These are phyloP conservation scores for Naganishia friedmannii DNA, from an alignment of 768 basidiomycete genomes.

Conservation along the genomic window DNA sequence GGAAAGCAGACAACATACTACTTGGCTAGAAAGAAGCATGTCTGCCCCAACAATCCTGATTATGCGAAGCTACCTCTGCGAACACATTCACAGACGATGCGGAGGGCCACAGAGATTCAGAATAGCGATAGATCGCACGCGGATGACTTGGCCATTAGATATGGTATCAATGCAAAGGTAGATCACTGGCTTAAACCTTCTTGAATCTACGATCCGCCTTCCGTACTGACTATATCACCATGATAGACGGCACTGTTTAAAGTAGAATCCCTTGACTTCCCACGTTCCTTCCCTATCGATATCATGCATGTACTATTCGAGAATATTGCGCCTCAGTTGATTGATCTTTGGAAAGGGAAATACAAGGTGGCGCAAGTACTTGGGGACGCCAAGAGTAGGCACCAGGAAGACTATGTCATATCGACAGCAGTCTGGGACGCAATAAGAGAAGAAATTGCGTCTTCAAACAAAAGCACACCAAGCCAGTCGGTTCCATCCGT, in stretches of 20 bases:
- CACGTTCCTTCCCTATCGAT: slow-evolving; percentile 55
- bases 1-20: too few relatives aligned
- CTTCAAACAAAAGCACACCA: slow-evolving; percentile 17
- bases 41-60: too few relatives aligned
- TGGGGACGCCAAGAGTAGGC: slow-evolving; percentile 42
- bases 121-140: too few relatives aligned
- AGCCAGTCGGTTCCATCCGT: neutral
- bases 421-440: neutral
- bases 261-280: slow-evolving; percentile 52
- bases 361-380: slow-evolving; percentile 55
- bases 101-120: too few relatives aligned
- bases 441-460: slow-evolving; percentile 31
- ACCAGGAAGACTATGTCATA: slow-evolving; percentile 30
- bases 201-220: too few relatives aligned
- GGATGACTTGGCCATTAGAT: too few relatives aligned
- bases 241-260: slow-evolving; percentile 46
- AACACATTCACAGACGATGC: too few relatives aligned
- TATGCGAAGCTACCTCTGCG: too few relatives aligned
- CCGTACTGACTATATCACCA: too few relatives aligned
- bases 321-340: slow-evolving; percentile 55
- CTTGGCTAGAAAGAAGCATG: too few relatives aligned
- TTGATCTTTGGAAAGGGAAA: slow-evolving; percentile 54
- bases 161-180: too few relatives aligned
- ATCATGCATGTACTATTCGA: slow-evolving; percentile 59
- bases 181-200: too few relatives aligned